Evolutionary conservation across 2,329 filamentous ascomycete genomes (phyloP).

Genomic region (Fusarium multiceps): DNA sequence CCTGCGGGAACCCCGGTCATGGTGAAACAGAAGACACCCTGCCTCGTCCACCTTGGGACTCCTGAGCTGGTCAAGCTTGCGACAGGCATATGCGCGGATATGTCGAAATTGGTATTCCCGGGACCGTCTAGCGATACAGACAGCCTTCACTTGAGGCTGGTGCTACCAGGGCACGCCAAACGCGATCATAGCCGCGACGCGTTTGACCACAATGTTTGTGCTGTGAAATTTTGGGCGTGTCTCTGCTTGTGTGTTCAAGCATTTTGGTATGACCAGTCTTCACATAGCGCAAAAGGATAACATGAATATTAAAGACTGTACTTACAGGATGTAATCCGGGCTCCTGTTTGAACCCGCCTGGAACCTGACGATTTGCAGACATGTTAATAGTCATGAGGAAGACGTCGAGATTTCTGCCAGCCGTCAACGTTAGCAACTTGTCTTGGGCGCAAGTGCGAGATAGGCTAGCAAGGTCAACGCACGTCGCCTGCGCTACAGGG

Average conservation of each 20-base stretch:
- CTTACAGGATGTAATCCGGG: conserved; percentile 46
- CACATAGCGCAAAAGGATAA: neutral
- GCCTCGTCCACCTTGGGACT: conserved; percentile 57
- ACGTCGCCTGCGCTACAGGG: conserved; percentile 32
- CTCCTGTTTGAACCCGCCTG: conserved; percentile 49
- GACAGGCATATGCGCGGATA: conserved; percentile 49
- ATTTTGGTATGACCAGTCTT: neutral
- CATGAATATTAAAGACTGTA: conserved; percentile 21
- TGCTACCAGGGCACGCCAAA: conserved; percentile 27
- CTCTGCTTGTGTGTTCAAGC: neutral
- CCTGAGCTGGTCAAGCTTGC: conserved; percentile 59
- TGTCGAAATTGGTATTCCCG: conserved; percentile 41
- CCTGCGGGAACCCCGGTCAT: conserved; percentile 53
- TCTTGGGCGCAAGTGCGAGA: conserved; percentile 15
- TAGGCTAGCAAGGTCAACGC: conserved; percentile 21
- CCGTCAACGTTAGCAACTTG: conserved; percentile 34
- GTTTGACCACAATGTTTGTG: conserved; percentile 6
- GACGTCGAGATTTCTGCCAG: conserved; percentile 30
- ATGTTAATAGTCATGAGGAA: conserved; percentile 45
- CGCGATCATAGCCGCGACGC: conserved; percentile 30
- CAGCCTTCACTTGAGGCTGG: conserved; percentile 43
- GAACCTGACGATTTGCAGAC: conserved; percentile 47
- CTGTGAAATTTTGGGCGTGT: neutral
- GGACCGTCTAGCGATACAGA: conserved; percentile 13
- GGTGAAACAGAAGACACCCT: conserved; percentile 66